Base-by-base conservation (phyloP, 768 basidiomycete species). In the Collybiopsis confluens region DNA sequence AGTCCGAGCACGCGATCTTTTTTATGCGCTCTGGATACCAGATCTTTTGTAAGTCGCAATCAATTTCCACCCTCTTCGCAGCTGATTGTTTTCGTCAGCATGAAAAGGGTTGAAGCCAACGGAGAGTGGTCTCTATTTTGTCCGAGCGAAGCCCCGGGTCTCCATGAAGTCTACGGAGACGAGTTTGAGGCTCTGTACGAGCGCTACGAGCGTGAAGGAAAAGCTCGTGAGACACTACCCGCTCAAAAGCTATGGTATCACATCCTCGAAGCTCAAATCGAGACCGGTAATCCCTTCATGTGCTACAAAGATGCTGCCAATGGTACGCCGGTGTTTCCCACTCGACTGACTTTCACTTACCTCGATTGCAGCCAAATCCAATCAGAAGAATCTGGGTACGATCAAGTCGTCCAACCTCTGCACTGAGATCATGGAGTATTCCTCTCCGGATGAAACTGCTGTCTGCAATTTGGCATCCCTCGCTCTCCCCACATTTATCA, bases 161-260 rank as follows among this genome's bases (percentile, higher is more conserved):
- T 99, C 48, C 81, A 82, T 58, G 97, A 99, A 54, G 90, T 93
- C 15, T 85, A 90, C 72, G 85, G 92, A 20, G 86, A 82, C 33
- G 92, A 95, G 65, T 98, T 98, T 58, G 92, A 95, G 63, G 81
- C 76, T 1, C 73, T 95, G 18, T 97, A 88, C 67, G 82, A 84
- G 65, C 82, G 78, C 58, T 98, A 98, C 64, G 96, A 98, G 73
- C 79, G 76, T 54, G 94, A 95, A 67, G 94, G 93, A 20, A 85
- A 91, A 24, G 87, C 86, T 2, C 84, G 86, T 61, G 89, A 88
- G 76, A 79, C 81, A 16, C 73, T 99, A 59, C 85, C 92, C 42
- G 97, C 97, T 2, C 97, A 98, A 70, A 98, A 98, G 72, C 81
- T 99, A 35, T 99, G 97, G 96, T 98, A 96, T 67, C 93, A 94